Evolutionary conservation across 2,329 filamentous ascomycete genomes (phyloP), one percentile per base, ranked within the genome.

Genomic region (Colletotrichum plurivorum): DNA sequence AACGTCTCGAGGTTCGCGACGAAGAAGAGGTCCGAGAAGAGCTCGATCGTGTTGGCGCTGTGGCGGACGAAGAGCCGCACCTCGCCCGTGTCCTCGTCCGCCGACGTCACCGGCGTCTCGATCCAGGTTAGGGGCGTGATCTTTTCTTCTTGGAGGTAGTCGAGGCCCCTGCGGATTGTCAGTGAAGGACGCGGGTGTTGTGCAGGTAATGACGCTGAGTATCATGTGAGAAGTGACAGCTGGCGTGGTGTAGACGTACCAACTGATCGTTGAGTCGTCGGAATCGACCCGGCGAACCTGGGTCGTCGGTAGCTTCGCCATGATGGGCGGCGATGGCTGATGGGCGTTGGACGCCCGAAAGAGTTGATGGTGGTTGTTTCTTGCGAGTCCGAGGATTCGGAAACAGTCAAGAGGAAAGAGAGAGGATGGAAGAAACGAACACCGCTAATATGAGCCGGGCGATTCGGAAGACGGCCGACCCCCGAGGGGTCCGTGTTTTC

Each of bases 21-120:
- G 67, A 90, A 88, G 73, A 89, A 89, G 0, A 90, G 78, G 75
- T 89, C 88, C 73, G 87, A 89, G 74, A 89, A 89, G 3, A 89
- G 78, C 73, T 89, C 86, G 52, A 87, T 82, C n/a, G 85, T 84
- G 3, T 82, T 87, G 6, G 86, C 84, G 75, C 88, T 86, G 46
- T 70, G 66, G 9, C 67, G 58, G 12, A 63, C 63, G n/a, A 57
- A 62, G 39, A 59, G 59, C 5, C 43, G 48, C 9, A 67, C 58
- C 45, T 70, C 57, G 46, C 64, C 63, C 7, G 59, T 70, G 27
- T 60, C 63, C 0, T 58, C 43, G 1, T 65, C 54, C 4, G 62
- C 56, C 7, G 66, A 60, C 4, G 58, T 58, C 18, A 70, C 52
- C 9, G 67, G 67, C 6, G 62, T 62, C 46, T 70, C 63, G 63